Evolutionary conservation across 2,329 filamentous ascomycete species (phyloP), one percentile per base, ranked within the genome.

Genomic region (Arthrobotrys entomopaga): DNA sequence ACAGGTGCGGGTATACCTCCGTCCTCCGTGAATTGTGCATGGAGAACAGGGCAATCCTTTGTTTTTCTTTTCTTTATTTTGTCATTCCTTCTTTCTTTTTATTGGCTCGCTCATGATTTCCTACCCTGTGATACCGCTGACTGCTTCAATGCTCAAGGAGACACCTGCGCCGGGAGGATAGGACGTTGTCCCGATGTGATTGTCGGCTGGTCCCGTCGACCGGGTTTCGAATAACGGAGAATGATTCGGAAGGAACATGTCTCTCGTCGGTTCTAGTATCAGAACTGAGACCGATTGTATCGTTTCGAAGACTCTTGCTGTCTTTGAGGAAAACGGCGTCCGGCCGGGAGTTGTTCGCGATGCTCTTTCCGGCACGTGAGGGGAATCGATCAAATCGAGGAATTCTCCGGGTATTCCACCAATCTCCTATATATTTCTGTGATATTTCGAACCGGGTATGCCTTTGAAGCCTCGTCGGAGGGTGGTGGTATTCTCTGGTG

Each of bases 51-150:
- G 24, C 7, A 26, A 26, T 7, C 24, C 7, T 52, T 52, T 15
- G 2, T 29, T 26, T 52, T 52, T 15, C 13, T 29, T 3, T 13
- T 24, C 6, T 26, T 52, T 11, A 52, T 26, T 15, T 26, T n/a
- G n/a, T 52, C 19, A 4, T 52, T 52, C 11, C 20, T 52, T 52
- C 20, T 52, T 10, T 13, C 22, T 26, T 13, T 29, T 3, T 29
- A 43, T 16, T 19, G 19, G 53, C 7, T 60, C 64, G 54, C 46
- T 53, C 48, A 34, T 61, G 6, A 15, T 65, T 22, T 40, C 70
- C 63, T 74, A 74, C 70, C 70, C 70, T 74, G 70, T 74, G 34
- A 74, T 74, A 24, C 70, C 70, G 52, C 70, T 74, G 46, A 74
- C 49, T 1, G 70, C 70, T 57, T 74, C 70, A 38, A 74, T 63